Conservation (phyloP, 305 asterid species). For the Solanum hybrid region DNA sequence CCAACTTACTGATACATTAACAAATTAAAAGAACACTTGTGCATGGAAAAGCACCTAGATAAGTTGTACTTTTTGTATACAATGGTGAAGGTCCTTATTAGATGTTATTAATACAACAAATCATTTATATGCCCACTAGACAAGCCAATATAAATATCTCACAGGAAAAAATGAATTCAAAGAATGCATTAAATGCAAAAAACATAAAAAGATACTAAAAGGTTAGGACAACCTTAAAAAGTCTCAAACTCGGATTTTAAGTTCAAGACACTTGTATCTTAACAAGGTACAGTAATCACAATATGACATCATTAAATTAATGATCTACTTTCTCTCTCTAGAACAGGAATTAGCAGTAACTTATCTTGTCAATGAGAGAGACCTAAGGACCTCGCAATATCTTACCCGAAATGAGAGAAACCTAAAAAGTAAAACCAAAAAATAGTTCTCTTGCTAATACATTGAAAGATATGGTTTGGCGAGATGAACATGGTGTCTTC, state of each 20-base stretch:
- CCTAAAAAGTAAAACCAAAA: not conserved
- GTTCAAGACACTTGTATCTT: not conserved
- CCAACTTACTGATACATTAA: not conserved
- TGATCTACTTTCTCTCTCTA: not conserved
- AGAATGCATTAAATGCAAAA: not conserved
- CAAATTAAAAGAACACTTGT: not conserved
- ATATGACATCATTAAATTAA: not conserved
- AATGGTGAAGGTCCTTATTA: not conserved
- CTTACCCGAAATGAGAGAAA: not conserved
- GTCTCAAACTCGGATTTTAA: not conserved
- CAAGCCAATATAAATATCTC: not conserved
- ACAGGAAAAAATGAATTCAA: not conserved
- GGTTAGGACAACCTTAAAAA: not conserved
- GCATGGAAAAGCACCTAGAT: not conserved
- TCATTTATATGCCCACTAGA: not conserved
- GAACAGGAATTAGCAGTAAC: not conserved
- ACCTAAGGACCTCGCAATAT: not conserved
- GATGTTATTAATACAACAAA: not conserved
- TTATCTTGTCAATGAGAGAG: slow-evolving; percentile 1
- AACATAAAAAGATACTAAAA: not conserved
- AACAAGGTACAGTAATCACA: not conserved
- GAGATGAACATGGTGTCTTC: not conserved
- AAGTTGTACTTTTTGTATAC: not conserved
- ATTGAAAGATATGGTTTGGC: not conserved
- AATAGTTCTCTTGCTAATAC: not conserved